A percentile compares a stretch with the other conserved stretches of the same genome.
Conservation (phyloP, 208 protist species). For the Trichomonas tenax region DNA sequence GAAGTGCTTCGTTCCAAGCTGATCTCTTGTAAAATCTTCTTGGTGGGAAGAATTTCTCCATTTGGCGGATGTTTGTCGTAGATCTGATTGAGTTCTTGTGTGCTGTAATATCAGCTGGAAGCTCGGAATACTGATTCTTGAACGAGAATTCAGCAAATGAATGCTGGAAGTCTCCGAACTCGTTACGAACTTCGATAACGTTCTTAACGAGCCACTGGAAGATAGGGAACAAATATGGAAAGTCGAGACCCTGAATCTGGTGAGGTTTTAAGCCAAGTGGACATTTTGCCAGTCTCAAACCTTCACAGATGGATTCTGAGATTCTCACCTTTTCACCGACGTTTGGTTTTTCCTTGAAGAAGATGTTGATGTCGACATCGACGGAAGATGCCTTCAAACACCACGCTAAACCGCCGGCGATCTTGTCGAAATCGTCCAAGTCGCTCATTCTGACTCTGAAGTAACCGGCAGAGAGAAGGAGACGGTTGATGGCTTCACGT, state of each 20-base stretch:
- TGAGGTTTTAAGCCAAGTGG: slow-evolving; percentile 20
- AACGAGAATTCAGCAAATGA: background rate
- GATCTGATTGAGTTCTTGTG: background rate
- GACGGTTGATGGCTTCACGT: background rate
- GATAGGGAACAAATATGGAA: slow-evolving; percentile 33
- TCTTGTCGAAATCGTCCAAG: slow-evolving; percentile 37
- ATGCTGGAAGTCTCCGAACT: background rate
- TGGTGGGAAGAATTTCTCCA: background rate
- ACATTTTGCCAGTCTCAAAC: slow-evolving; percentile 1
- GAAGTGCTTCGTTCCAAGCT: background rate
- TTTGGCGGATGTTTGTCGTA: background rate
- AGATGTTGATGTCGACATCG: slow-evolving; percentile 29
- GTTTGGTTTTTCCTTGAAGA: slow-evolving; percentile 26
- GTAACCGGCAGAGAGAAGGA: slow-evolving; percentile 33
- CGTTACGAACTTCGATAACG: slow-evolving; percentile 25
- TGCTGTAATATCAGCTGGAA: background rate
- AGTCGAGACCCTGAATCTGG: slow-evolving; percentile 41
- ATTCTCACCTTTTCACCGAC: slow-evolving; percentile 34
- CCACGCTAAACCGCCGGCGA: slow-evolving; percentile 42
- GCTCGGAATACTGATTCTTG: background rate
- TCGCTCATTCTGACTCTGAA: slow-evolving; percentile 33
- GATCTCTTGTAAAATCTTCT: background rate
- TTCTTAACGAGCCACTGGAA: slow-evolving; percentile 41
- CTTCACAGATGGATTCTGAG: slow-evolving; percentile 30
- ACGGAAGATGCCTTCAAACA: slow-evolving; percentile 28